These are phyloP conservation scores for Euphorbia peplus DNA, from an alignment of 345 rosid genomes.

Conservation along the genomic window DNA sequence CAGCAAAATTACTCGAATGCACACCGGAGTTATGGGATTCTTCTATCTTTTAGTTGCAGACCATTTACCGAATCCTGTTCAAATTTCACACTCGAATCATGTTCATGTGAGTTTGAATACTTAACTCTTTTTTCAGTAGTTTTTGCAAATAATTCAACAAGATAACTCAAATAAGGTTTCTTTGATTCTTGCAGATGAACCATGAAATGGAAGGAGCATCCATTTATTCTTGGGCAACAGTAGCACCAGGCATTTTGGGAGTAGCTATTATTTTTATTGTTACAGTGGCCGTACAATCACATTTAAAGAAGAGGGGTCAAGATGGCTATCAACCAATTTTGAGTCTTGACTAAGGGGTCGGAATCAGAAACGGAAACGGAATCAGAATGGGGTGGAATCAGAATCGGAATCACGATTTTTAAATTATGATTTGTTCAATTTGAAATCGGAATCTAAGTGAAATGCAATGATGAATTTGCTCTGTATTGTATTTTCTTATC, in stretches of 20 bases:
- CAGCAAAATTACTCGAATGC: constrained; percentile 37
- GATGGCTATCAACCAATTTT: constrained; percentile 47
- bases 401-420: no score
- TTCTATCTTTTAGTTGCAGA: constrained; percentile 68
- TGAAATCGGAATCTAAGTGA: no score
- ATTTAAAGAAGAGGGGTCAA: constrained; percentile 29
- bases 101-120: constrained; percentile 33
- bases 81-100: constrained; percentile 4
- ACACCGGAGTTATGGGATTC: constrained; percentile 87
- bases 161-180: not conserved
- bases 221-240: constrained; percentile 11
- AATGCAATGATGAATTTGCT: not conserved
- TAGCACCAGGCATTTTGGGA: constrained; percentile 21
- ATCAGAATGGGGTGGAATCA: no score
- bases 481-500: not conserved
- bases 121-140: not conserved
- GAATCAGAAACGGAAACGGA: no score
- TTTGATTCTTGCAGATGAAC: constrained; percentile 20
- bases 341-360: no score
- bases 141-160: not conserved
- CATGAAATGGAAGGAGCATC: constrained; percentile 11
- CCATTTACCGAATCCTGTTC: constrained; percentile 32
- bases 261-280: constrained; percentile 21
- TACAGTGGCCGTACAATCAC: constrained; percentile 22
- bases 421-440: no score